Base-by-base conservation (phyloP, 345 rosid species). In the Arabis hirsuta region DNA sequence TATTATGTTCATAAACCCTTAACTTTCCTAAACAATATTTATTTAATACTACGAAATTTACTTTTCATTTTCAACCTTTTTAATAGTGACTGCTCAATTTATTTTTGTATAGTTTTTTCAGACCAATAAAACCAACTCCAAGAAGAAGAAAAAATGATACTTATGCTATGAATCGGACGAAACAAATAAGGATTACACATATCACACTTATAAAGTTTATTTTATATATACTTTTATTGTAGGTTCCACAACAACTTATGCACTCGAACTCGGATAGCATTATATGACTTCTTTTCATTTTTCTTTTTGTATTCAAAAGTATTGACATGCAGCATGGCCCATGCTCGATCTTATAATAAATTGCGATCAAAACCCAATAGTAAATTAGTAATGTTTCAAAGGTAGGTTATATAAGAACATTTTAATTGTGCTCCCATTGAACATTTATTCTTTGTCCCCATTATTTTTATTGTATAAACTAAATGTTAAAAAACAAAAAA, bases 251-350 rank as follows among this genome's bases (percentile, higher is more conserved):
- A 22, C 57, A 70, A 26, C 20, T 48, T 59, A 39, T 71, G 67
- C 67, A 14, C 43, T 71, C 60, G 43, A 59, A 71, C 32, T 60
- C 67, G 52, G 67, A 71, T 27, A 39, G 52, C 74, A 71, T 9
- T 71, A 71, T 50, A 7, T n/a, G 19, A 6, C 16, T 14, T 58
- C 16, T 38, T 20, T 57, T 13, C 27, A 4, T 56, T 11, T 39
- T 27, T 54, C 14, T 68, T 57, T 69, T 58, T 34, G 11, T 44
- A 31, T 56, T 2, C 3, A 12, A 9, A 4, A 32, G 55, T 45
- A 32, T 22, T 62, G 22, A n/a, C n/a, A n/a, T n/a, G n/a, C n/a
- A n/a, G n/a, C n/a, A n/a, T n/a, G n/a, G n/a, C n/a, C 10, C 41
- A 62, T 45, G 48, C 32, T 41, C 46, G 27, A 58, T 10, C 19